Percentiles rank a stretch among this genome's conserved stretches.
phyloP scores from a whole-genome alignment of 805 yeast genomes.

The Yarrowia deformans region DNA sequence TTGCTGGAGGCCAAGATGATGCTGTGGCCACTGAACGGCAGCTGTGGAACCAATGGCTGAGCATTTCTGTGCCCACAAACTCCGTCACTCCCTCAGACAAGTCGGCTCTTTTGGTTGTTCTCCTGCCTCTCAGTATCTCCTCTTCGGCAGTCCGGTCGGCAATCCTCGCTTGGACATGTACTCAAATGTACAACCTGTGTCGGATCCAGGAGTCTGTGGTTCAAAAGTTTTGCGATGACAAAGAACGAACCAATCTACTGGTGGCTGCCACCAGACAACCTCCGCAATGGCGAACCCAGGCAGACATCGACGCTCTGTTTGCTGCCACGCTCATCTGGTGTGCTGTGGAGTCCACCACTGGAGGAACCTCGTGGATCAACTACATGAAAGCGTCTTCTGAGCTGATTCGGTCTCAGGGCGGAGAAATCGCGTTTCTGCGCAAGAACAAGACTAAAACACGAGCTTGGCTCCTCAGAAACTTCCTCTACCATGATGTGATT shows the following conservation, averaged over 20 bases:
- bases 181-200: constrained; percentile 37
- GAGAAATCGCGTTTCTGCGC: constrained; percentile 33
- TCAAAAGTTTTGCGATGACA: constrained; percentile 39
- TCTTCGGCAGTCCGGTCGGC: constrained; percentile 31
- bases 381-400: constrained; percentile 33
- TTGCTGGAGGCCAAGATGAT: constrained; percentile 39
- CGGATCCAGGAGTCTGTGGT: constrained; percentile 35
- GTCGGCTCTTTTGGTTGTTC: constrained; percentile 15
- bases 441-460: constrained; percentile 36
- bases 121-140: constrained; percentile 18
- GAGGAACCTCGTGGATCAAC: constrained; percentile 35
- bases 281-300: constrained; percentile 27
- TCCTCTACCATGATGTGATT: constrained; percentile 36
- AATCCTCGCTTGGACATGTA: constrained; percentile 34
- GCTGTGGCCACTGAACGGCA: constrained; percentile 33
- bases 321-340: constrained; percentile 38
- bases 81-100: constrained; percentile 37
- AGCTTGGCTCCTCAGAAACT: constrained; percentile 39
- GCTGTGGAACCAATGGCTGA: constrained; percentile 39
- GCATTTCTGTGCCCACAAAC: constrained; percentile 36
- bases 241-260: constrained; percentile 11
- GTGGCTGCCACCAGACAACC: constrained; percentile 22
- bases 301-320: constrained; percentile 34
- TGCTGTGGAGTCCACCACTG: constrained; percentile 35
- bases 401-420: constrained; percentile 33